A percentile compares a stretch with the other conserved stretches of the same genome.
Conservation (phyloP, 805 yeast species). For the Geotrichum ghanense region DNA sequence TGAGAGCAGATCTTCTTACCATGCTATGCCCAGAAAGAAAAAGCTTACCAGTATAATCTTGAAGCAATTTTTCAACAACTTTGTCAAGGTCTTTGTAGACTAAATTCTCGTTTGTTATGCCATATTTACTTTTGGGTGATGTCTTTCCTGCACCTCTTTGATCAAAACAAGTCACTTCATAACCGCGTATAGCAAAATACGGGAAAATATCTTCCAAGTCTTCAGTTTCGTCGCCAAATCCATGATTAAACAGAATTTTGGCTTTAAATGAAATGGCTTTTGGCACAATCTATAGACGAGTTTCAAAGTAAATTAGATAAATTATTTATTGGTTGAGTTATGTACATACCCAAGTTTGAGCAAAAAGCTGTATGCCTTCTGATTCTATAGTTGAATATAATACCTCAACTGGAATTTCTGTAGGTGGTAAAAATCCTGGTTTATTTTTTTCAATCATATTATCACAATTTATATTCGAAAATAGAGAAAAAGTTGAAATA, state of each 20-base stretch:
- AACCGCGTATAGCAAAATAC: conserved; percentile 21
- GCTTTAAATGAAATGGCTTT: conserved; percentile 15
- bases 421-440: too few relatives aligned
- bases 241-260: conserved; percentile 26
- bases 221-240: conserved; percentile 26
- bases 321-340: too few relatives aligned
- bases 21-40: too few relatives aligned
- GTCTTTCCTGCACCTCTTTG: conserved; percentile 30
- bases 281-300: conserved; percentile 16
- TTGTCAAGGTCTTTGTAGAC: conserved; percentile 25
- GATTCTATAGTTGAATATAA: too few relatives aligned
- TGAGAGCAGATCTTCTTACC: too few relatives aligned
- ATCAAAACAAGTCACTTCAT: conserved; percentile 26
- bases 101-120: conserved; percentile 23
- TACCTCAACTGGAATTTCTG: too few relatives aligned
- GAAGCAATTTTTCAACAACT: conserved; percentile 13
- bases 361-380: too few relatives aligned
- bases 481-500: too few relatives aligned
- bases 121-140: conserved; percentile 19
- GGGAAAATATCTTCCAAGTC: conserved; percentile 23
- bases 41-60: conserved; percentile 5
- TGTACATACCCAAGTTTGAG: too few relatives aligned
- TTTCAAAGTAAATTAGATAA: too few relatives aligned
- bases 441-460: too few relatives aligned
- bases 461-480: too few relatives aligned